phyloP scores from a whole-genome alignment of 2,329 filamentous ascomycete genomes.

The Clonostachys chloroleuca region DNA sequence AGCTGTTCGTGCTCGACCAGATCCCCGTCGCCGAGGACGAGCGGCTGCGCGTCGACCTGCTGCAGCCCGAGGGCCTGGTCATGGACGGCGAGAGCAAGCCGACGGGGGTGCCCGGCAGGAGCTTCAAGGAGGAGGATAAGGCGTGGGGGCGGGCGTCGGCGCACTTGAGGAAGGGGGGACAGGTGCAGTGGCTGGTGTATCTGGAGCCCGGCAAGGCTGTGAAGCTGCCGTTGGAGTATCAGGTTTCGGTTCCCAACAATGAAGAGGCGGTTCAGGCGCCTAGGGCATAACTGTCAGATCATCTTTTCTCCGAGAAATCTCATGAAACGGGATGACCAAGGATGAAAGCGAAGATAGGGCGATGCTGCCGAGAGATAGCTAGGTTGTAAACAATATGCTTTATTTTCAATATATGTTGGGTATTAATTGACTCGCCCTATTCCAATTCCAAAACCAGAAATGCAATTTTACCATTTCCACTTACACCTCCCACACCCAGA shows the following conservation, averaged over 20 bases:
- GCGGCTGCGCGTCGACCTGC: constrained; percentile 44
- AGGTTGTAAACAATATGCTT: no score
- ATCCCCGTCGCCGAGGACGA: constrained; percentile 60
- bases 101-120: constrained; percentile 20
- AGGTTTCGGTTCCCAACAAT: constrained; percentile 48
- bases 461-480: no score
- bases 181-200: constrained; percentile 53
- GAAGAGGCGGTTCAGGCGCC: constrained; percentile 11
- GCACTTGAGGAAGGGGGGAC: constrained; percentile 47
- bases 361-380: no score
- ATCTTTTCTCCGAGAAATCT: no score
- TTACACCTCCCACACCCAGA: no score
- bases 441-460: no score
- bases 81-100: constrained; percentile 28
- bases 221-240: constrained; percentile 57
- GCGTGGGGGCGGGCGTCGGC: constrained; percentile 45
- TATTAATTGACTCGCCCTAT: no score
- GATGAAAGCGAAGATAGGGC: no score
- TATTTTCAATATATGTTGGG: no score
- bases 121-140: constrained; percentile 15
- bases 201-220: constrained; percentile 54
- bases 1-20: constrained; percentile 53
- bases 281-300: no score
- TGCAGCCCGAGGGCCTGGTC: constrained; percentile 40
- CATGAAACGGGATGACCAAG: no score